Base-by-base conservation (phyloP, 352 stramenopile genomes). In the Globisporangium orthogonon region DNA sequence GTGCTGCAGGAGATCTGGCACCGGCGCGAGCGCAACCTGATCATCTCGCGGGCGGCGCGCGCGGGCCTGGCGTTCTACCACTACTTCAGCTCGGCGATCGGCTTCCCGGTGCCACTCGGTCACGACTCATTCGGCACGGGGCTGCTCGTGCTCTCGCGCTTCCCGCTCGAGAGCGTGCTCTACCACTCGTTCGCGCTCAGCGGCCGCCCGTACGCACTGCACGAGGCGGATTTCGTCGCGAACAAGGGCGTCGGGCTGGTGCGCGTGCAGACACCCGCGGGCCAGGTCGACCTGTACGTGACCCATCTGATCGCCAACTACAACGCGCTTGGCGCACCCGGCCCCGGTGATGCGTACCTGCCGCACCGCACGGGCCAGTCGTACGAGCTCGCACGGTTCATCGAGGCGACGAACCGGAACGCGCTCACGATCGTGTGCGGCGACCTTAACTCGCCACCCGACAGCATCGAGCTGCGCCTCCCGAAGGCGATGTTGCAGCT, bases 1-100 rank as follows among this genome's bases (percentile, higher is more conserved):
- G 78, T 88, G 52, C 62, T 92, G 53, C 83, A 92, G 56, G 83
- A 92, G 60, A 86, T 92, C 41, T 92, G 83, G 83, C 83, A 92
- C 56, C 64, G 80, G 18, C 83, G 83, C 58, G 83, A 92, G 67
- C 81, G 81, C 43, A 83, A 87, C 63, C 67, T 89, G 30, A 69
- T 92, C 62, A 76, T 92, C 55, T 50, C 66, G 35, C 73, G 73
- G 54, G 83, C 79, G 9, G 63, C 86, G 56, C 56, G 78, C 33
- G 72, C 62, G 5, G 83, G 83, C 0, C 87, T 87, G 61, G 58
- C 75, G 44, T 92, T 85, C 62, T 89, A 89, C 65, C 83, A 92
- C 67, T 92, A 92, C 71, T 92, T 92, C 50, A 85, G 89, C 58
- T 66, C 83, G 43, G 78, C 79, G 5, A 80, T 90, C 39, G 83